Base-by-base conservation (phyloP, 2,329 filamentous ascomycete genomes). In the Ascochyta fabae region DNA sequence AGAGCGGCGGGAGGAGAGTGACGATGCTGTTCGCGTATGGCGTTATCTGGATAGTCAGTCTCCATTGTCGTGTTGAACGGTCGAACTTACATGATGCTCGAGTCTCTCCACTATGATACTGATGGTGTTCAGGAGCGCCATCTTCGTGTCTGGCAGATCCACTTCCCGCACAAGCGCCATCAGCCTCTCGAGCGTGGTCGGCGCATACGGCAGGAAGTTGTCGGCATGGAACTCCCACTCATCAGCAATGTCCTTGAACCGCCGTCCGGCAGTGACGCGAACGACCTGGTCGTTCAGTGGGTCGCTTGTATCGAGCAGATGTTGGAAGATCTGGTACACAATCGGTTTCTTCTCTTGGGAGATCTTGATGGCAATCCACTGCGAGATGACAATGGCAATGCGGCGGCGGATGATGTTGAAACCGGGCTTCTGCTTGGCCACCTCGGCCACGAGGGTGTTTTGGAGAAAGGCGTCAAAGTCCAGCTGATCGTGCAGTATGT, bases 241-340 rank as follows among this genome's bases (percentile, higher is more conserved):
- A 65, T 97, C 89, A 0, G 91, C 86, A 39, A 96, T 85, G 62
- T 85, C 84, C 65, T 89, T 88, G 46, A 99, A 84, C 66, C 96
- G 91, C 51, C 93, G 85, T 6, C 91, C 95, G 3, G 95, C 92
- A 2, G 94, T 97, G 49, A 98, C 88, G 13, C 92, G 87, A 29
- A 99, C 95, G 0, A 98, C 93, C 48, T 92, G 83, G 69, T 99
- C 95, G 69, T 99, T 99, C 56, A 87, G 81, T 7, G 86, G 81
- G 66, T 97, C 92, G 16, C 85, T 83, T 7, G 86, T 85, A 66
- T 92, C 88, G 19, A 99, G 82, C 13, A 99, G 83, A 73, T 96
- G 91, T 55, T 91, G 87, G 73, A 92, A 97, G 51, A 98, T 91
- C 68, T 94, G 88, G 70, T 96, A 98, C 5, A 96, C 86, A 19